phyloP scores from a whole-genome alignment of 2,329 filamentous ascomycete genomes.

The Fusarium sp. region DNA sequence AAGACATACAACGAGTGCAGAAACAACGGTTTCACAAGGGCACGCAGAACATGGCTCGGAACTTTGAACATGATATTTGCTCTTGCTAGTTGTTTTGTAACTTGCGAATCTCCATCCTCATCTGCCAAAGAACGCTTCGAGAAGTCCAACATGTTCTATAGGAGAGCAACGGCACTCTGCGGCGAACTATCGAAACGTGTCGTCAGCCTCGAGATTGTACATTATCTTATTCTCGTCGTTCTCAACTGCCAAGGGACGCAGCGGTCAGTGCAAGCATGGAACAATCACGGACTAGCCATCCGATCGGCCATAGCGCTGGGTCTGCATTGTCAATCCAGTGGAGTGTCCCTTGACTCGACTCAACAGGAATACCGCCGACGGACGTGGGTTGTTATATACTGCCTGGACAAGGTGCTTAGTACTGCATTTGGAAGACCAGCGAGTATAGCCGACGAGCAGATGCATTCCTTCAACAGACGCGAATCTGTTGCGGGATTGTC shows the following conservation, averaged over 20 bases:
- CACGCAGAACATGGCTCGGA: neutral
- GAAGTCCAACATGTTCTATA: neutral
- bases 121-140: neutral
- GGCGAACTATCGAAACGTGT: neutral
- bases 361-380: neutral
- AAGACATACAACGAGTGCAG: neutral
- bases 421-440: neutral
- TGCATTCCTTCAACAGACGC: neutral
- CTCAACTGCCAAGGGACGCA: neutral
- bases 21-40: neutral
- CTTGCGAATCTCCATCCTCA: too few species aligned
- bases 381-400: neutral
- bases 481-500: neutral
- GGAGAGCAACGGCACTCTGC: neutral
- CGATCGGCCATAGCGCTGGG: neutral
- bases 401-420: neutral
- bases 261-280: neutral
- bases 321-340: neutral
- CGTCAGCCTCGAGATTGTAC: neutral
- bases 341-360: neutral
- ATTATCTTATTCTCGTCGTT: neutral
- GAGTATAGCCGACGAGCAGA: neutral
- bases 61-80: constrained; percentile 1
- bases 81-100: neutral
- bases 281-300: neutral